phyloP scores from a whole-genome alignment of 192 early-diverging fungal species.

The Funneliformis mosseae region DNA sequence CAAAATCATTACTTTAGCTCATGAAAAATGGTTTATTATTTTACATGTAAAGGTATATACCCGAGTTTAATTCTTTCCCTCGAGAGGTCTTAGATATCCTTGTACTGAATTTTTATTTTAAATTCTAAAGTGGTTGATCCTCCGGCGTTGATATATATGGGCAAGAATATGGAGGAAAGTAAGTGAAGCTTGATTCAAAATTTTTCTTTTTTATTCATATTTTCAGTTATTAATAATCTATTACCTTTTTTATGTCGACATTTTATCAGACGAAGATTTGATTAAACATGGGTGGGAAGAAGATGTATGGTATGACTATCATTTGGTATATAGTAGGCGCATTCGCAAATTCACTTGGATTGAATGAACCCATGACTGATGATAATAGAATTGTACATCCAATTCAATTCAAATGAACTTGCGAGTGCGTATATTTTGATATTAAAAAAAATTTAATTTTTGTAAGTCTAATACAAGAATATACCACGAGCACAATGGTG shows the following conservation, averaged over 20 bases:
- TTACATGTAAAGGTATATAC: constrained; percentile 27
- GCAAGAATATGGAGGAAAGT: constrained; percentile 98
- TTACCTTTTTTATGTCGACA: neutral
- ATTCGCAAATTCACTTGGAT: neutral
- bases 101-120: neutral
- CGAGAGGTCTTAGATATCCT: neutral
- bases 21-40: constrained; percentile 28
- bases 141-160: constrained; percentile 90
- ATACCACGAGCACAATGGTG: neutral
- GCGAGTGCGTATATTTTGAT: neutral
- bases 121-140: constrained; percentile 58
- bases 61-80: neutral
- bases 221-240: neutral
- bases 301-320: constrained; percentile 74
- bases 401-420: neutral
- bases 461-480: no score
- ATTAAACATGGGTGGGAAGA: constrained; percentile 95
- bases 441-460: no score
- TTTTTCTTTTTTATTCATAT: neutral
- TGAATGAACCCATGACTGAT: neutral
- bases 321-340: neutral
- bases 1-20: no score
- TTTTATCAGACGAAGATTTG: constrained; percentile 75
- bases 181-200: constrained; percentile 29
- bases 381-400: no score